Base-by-base conservation (phyloP, 306 rosid species). In the Rosa rugosa region DNA sequence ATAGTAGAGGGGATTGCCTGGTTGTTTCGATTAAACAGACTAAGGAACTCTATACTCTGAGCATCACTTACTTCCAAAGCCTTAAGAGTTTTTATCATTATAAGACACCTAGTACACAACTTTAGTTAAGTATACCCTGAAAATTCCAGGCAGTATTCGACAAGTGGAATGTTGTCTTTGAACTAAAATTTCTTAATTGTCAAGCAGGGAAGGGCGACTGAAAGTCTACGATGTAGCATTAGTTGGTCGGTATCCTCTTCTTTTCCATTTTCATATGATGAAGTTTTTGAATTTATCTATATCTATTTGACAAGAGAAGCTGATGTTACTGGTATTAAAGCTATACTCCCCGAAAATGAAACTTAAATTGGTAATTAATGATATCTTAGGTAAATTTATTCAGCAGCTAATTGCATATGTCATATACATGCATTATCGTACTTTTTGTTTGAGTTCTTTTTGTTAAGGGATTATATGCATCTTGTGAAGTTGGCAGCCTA, bases 271-370 rank as follows among this genome's bases (percentile, higher is more conserved):
- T 34, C 54, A 46, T 76, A 49, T 56, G 53, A 74, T 77, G 60
- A 20, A 70, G 63, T 40, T 41, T 53, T 63, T 41, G 27, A 34
- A 54, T 66, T 75, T 38, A 68, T 80, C 27, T 69, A 5, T 81
- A 16, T 69, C 59, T 79, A 73, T 76, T 54, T 67, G 51, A 69
- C 91, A 94, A n/a, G n/a, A n/a, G n/a, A n/a, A n/a, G n/a, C n/a
- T n/a, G 81, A 85, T 79, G 91, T 88, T 82, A 72, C 81, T 27
- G 75, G 69, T 70, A 75, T 88, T 64, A 92, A 75, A 75, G 93
- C 88, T 76, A 56, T 94, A 77, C 23, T 74, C 92, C 68, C 86
- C 95, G 50, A 97, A 94, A 88, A 91, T 92, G 97, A 94, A 94
- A 92, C 73, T 91, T 94, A 36, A 97, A 92, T 83, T 81, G 92